Evolutionary conservation across 345 rosid species (phyloP).

Genomic region (Eucalyptus camaldulensis): DNA sequence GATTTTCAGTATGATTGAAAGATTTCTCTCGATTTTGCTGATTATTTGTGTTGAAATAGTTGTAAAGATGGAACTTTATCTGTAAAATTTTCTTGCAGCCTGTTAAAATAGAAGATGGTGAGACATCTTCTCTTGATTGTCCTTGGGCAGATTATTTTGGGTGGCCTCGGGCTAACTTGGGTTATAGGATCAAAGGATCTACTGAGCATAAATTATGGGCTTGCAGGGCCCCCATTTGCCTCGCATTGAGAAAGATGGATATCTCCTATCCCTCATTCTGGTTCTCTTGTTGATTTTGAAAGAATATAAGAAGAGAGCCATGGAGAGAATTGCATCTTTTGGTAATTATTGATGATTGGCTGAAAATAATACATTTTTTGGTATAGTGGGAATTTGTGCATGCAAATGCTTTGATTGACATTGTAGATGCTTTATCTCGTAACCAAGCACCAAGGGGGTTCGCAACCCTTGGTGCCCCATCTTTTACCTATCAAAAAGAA

Average conservation of each 20-base stretch:
- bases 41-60: not conserved
- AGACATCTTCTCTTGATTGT: not conserved
- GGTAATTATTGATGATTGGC: not conserved
- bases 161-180: not conserved
- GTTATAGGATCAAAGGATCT: not conserved
- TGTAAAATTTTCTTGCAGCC: not conserved
- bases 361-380: not conserved
- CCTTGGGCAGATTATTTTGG: not conserved
- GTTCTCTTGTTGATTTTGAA: not conserved
- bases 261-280: not conserved
- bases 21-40: not conserved
- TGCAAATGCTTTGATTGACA: not conserved
- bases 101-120: not conserved
- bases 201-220: not conserved
- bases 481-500: not conserved
- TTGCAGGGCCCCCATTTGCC: not conserved
- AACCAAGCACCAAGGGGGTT: not conserved
- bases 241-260: not conserved
- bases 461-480: not conserved
- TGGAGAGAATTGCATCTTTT: not conserved
- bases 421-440: not conserved
- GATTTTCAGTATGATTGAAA: not conserved
- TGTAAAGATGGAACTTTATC: not conserved
- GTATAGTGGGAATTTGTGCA: not conserved
- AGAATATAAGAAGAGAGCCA: not conserved